Evolutionary conservation across 1,284 basidiomycete species (phyloP), one percentile per base, ranked within the genome.

Genomic region (Ceratobasidium sp.): DNA sequence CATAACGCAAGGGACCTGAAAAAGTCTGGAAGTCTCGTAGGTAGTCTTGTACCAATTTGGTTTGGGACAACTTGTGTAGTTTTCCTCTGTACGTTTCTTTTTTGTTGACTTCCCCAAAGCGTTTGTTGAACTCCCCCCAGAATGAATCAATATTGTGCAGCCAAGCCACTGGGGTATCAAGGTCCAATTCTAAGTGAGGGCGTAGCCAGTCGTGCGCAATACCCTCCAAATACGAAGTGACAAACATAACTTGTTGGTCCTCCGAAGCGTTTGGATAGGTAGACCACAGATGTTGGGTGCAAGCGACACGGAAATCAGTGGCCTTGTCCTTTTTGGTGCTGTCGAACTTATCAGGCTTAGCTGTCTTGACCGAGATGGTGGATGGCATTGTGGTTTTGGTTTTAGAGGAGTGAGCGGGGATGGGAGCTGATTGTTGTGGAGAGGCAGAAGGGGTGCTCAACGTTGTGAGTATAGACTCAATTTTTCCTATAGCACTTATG

Each of bases 21-120:
- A 30, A 66, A 3, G 20, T 23, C 20, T 76, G 48, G 41, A 55
- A 54, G 3, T 46, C n/a, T 0, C n/a, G 12, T 1, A 66, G 10
- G n/a, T 66, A 66, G 3, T 67, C 73, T n/a, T 76, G 73, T 18
- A 76, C 62, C 1, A 38, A 38, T 16, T 16, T 41, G 23, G 7
- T 41, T 75, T 76, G 73, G 48, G 66, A 55, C 0, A 65, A 12
- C 4, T 35, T 23, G 3, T 23, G 3, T 10, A 66, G n/a, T 66
- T 76, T 76, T 1, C 2, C 0, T 18, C 48, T 3, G n/a, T 55
- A 7, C 0, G 41, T 44, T 46, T 66, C 38, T 1, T 16, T 23
- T 12, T 30, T 1, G 27, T 76, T 66, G 23, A 48, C 23, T 5
- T 66, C 50, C 7, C 60, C 33, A 46, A 33, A 76, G 2, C 38